Evolutionary conservation across 345 rosid species (phyloP).

Genomic region (Balakata baccata): DNA sequence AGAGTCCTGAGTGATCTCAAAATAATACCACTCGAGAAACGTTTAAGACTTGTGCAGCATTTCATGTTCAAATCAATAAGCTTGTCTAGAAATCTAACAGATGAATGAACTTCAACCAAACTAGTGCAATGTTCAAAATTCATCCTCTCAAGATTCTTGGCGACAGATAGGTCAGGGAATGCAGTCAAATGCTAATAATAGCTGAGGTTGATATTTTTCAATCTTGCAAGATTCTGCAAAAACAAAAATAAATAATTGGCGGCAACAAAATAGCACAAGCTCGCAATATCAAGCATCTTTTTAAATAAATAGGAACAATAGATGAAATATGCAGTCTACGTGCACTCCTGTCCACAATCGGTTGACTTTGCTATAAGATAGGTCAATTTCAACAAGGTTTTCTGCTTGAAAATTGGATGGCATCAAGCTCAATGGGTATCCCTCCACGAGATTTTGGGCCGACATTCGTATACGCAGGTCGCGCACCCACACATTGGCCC

Average conservation of each 20-base stretch:
- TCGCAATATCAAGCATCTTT: not conserved
- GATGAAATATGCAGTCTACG: not conserved
- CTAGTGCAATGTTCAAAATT: not conserved
- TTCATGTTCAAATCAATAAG: not conserved
- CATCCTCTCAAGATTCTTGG: conserved; percentile 5
- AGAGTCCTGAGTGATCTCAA: conserved; percentile 11
- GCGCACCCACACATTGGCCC: no score
- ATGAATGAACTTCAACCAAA: not conserved
- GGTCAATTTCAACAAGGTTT: not conserved
- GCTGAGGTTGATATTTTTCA: not conserved
- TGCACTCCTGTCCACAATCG: not conserved
- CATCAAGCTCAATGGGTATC: not conserved
- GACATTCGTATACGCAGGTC: no score
- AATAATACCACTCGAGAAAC: not conserved
- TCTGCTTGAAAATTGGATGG: not conserved
- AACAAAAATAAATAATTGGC: not conserved
- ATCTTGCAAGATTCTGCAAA: conserved; percentile 2
- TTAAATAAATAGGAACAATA: not conserved
- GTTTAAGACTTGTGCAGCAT: not conserved
- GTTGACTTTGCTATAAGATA: not conserved
- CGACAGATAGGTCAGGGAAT: conserved; percentile 3
- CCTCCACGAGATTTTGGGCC: no score
- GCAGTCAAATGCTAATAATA: not conserved
- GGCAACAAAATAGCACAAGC: not conserved
- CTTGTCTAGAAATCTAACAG: not conserved